Evolutionary conservation across 2,329 filamentous ascomycete genomes (phyloP), one percentile per base, ranked within the genome.

Genomic region (Aspergillus oerlinghausenensis): DNA sequence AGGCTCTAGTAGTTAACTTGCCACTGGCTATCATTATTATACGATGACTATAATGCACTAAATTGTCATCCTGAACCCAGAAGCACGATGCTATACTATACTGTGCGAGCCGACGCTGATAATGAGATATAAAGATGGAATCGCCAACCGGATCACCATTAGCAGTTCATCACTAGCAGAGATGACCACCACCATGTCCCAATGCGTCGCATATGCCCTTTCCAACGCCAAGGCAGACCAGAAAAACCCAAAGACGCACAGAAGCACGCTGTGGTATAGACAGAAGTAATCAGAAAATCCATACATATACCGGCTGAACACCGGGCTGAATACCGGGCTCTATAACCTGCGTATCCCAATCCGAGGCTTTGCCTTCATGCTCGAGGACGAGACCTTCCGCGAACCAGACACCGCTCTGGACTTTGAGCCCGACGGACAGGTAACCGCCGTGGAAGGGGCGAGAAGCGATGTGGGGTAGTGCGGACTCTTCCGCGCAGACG

Each of bases 341-440:
- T 56, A 75, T 38, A 75, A 60, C 49, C 73, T 65, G 38, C 72
- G 70, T 28, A 75, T 62, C 0, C 73, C 73, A 50, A 71, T 67
- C 14, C 73, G 67, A 1, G 73, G 67, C 56, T 74, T 75, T 6
- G 61, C 32, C 51, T 72, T 60, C 3, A 56, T 55, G 5, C 57
- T 56, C 2, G 65, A 58, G 4, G 55, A 56, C 9, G 62, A 63
- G 10, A 64, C 64, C 49, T 68, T 73, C 51, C 69, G 65, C 2
- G 51, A 45, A 5, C 62, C 58, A 3, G 55, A 43, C 9, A 55
- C 49, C 58, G 51, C 55, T 66, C 70, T 49, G 54, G 50, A 26
- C 51, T 61, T 66, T 5, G 63, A 62, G 10, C 56, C 50, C 1
- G 63, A 60, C 7, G 61, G 51, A 3, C 51, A 51, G 6, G 58